Evolutionary conservation across 805 yeast genomes (phyloP).

Genomic region (Ogataea dorogensis): DNA sequence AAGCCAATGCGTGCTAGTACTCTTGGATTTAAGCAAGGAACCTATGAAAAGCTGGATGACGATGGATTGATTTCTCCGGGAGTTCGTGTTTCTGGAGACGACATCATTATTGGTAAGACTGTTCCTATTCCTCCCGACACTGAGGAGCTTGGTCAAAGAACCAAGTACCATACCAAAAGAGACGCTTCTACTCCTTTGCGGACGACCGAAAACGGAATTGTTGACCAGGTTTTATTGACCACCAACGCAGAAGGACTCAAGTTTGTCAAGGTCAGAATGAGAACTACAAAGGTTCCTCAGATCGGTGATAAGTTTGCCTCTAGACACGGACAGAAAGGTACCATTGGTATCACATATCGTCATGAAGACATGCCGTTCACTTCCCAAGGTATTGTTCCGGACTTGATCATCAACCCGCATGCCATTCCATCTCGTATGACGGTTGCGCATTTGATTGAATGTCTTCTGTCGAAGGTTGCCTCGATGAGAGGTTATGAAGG

Average conservation of each 20-base stretch:
- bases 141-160: constrained; percentile 97
- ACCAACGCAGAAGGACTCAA: constrained; percentile 98
- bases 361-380: constrained; percentile 99
- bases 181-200: constrained; percentile 98
- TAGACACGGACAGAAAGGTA: constrained; percentile 99
- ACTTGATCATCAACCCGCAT: constrained; percentile 95
- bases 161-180: constrained; percentile 96
- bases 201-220: constrained; percentile 96
- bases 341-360: constrained; percentile 97
- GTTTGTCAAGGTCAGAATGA: constrained; percentile 96
- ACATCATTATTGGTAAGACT: constrained; percentile 96
- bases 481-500: constrained; percentile 95
- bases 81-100: constrained; percentile 98
- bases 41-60: constrained; percentile 96
- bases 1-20: constrained; percentile 96
- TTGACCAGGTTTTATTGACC: constrained; percentile 94
- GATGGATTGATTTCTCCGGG: constrained; percentile 99
- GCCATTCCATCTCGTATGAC: constrained; percentile 99
- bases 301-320: constrained; percentile 99
- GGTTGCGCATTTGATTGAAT: constrained; percentile 98
- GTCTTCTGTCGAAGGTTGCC: constrained; percentile 92
- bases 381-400: constrained; percentile 94
- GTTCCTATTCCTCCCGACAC: constrained; percentile 99
- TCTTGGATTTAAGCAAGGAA: constrained; percentile 93
- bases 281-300: constrained; percentile 98